Base-by-base conservation (phyloP, 169 alveolate genomes). In the Plasmodium inui region DNA sequence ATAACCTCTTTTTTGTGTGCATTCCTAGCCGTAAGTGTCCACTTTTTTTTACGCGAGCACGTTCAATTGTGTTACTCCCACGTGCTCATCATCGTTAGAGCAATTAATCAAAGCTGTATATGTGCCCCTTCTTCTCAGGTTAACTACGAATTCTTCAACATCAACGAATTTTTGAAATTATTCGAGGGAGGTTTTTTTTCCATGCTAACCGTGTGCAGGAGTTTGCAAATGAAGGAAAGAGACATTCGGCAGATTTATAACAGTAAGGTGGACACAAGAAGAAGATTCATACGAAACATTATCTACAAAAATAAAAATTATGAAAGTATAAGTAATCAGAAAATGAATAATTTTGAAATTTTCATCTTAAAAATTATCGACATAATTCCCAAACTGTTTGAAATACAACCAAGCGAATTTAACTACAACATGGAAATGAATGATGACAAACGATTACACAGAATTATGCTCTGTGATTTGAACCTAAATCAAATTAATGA, bases 301-400 rank as follows among this genome's bases (percentile, higher is more conserved):
- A 86, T 88, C 34, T 88, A 88, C 50, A 88, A 80, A 46, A 88
- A 78, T 79, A 88, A 88, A 57, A 55, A 88, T 88, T 88, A 88
- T 32, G 55, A 76, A 61, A 88, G 90, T 61, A 79, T 88, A 72
- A 61, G 81, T 32, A 88, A 88, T 70, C 94, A 88, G n/a, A 88
- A 88, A 57, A 88, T 88, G 94, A 88, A 88, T 61, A 88, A 88
- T 88, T 88, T 78, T 79, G 94, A 88, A 88, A 88, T 88, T 78
- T 88, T 88, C 53, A 88, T 88, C 37, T 78, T 88, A 17, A 88
- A 88, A 78, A 61, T 88, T n/a, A 88, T 88, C 79, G 94, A 88
- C 82, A 34, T 88, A 22, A 55, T 88, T 78, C 94, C 94, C 12
- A 88, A 88, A 78, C 41, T 78, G 41, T 88, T 88, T 88, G 83